A percentile compares a stretch with the other conserved stretches of the same genome.
These are phyloP conservation scores for Solanum lycopersicoides DNA, from an alignment of 257 asterid genomes.

Conservation along the genomic window DNA sequence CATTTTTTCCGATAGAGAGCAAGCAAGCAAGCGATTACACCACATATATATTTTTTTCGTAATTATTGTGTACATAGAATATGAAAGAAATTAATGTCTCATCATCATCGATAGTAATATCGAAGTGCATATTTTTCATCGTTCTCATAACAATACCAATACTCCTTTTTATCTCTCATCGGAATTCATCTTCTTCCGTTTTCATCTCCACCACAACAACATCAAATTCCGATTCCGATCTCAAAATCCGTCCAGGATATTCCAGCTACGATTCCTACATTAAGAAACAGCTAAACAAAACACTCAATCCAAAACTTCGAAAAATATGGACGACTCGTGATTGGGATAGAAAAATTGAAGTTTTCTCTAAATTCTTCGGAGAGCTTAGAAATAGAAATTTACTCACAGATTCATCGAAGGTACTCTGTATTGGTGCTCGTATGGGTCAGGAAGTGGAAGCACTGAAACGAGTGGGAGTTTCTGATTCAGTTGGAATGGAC, in stretches of 20 bases:
- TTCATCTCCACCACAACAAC: neutral
- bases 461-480: constrained; percentile 50
- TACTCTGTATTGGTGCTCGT: constrained; percentile 79
- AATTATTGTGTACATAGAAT: neutral
- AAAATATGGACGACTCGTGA: constrained; percentile 87
- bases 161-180: constrained; percentile 15
- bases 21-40: too few relatives aligned
- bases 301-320: constrained; percentile 78
- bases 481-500: constrained; percentile 70
- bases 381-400: constrained; percentile 24
- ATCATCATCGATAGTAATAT: neutral
- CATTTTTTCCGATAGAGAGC: neutral
- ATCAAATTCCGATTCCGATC: constrained; percentile 25
- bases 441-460: constrained; percentile 98
- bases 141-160: constrained; percentile 21
- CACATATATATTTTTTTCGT: neutral
- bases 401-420: constrained; percentile 37
- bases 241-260: constrained; percentile 84
- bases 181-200: neutral
- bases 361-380: constrained; percentile 57
- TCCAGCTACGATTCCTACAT: constrained; percentile 70
- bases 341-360: constrained; percentile 68
- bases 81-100: constrained; percentile 6
- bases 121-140: constrained; percentile 14
- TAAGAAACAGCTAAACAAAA: constrained; percentile 79